Evolutionary conservation across 192 early-diverging fungal genomes (phyloP).

Genomic region (Geranomyces variabilis): DNA sequence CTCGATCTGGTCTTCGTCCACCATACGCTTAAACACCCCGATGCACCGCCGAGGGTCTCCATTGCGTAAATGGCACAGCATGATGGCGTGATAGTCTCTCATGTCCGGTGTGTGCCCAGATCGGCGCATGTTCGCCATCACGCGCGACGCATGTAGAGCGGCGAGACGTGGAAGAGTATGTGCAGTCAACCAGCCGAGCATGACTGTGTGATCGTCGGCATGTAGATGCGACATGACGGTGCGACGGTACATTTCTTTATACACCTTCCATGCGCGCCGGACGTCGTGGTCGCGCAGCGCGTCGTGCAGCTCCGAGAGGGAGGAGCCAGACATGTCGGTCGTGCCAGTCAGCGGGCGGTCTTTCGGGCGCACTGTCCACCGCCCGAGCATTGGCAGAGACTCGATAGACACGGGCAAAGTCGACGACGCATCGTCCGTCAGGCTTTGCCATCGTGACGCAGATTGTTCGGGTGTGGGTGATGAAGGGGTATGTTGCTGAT

Average conservation of each 20-base stretch:
- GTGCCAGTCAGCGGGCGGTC: neutral
- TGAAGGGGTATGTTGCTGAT: too few relatives aligned
- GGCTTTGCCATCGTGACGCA: too few relatives aligned
- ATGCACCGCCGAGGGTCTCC: conserved; percentile 4
- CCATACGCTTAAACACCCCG: conserved; percentile 11
- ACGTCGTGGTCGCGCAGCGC: conserved; percentile 24
- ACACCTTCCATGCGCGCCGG: conserved; percentile 26
- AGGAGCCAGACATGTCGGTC: conserved; percentile 1
- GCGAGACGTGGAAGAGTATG: conserved; percentile 25
- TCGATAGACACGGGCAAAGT: too few relatives aligned
- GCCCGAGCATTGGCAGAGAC: neutral
- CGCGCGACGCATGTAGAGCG: conserved; percentile 12
- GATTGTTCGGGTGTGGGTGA: too few relatives aligned
- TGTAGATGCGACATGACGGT: neutral
- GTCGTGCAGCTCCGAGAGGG: conserved; percentile 20
- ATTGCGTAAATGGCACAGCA: conserved; percentile 29
- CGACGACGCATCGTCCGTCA: too few relatives aligned
- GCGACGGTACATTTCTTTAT: conserved; percentile 23
- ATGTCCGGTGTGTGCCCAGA: conserved; percentile 15
- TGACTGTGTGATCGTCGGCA: conserved; percentile 32
- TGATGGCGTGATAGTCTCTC: conserved; percentile 30
- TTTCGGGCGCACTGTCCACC: conserved; percentile 6
- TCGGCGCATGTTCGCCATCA: conserved; percentile 13
- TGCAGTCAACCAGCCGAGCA: conserved; percentile 13
- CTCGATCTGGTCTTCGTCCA: conserved; percentile 7